phyloP scores from a whole-genome alignment of 768 basidiomycete genomes.

The Boletus reticulatus region DNA sequence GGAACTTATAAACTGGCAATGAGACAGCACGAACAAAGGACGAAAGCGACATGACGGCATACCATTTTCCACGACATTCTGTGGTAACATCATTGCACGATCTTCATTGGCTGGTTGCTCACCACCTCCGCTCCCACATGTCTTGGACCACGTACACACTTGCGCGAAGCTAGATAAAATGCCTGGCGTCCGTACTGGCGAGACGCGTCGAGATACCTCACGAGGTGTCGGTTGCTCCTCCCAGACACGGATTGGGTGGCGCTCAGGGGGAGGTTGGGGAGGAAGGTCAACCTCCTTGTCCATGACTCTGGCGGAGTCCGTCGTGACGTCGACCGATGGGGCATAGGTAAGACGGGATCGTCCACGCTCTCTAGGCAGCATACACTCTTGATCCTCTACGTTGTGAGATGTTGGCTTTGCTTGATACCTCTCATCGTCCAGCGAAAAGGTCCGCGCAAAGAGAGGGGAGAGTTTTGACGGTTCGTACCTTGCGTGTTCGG shows the following conservation, averaged over 20 bases:
- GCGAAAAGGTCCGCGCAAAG: neutral
- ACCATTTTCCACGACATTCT: slow-evolving; percentile 9
- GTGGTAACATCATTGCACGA: neutral
- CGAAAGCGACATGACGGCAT: neutral
- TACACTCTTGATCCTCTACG: slow-evolving; percentile 4
- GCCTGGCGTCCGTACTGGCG: slow-evolving; percentile 3
- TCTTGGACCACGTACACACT: neutral
- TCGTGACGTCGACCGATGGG: neutral
- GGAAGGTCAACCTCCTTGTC: neutral
- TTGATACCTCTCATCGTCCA: slow-evolving; percentile 7
- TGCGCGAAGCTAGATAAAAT: neutral
- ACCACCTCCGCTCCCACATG: neutral
- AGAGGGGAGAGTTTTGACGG: slow-evolving; percentile 11
- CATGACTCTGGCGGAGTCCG: neutral
- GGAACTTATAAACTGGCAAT: slow-evolving; percentile 1
- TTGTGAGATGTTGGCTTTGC: neutral
- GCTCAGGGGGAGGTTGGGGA: slow-evolving; percentile 8
- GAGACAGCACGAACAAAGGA: slow-evolving; percentile 5
- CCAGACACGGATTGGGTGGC: slow-evolving; percentile 28
- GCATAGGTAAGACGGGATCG: slow-evolving; percentile 5
- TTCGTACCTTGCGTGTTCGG: slow-evolving; percentile 12
- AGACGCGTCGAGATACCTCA: slow-evolving; percentile 13
- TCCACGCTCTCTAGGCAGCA: slow-evolving; percentile 1
- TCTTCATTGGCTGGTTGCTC: neutral
- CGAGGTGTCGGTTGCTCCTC: slow-evolving; percentile 16